Percentiles rank a stretch among this genome's conserved stretches.
Evolutionary conservation across 192 early-diverging fungal genomes (phyloP).

Genomic region (Coemansia sp.): DNA sequence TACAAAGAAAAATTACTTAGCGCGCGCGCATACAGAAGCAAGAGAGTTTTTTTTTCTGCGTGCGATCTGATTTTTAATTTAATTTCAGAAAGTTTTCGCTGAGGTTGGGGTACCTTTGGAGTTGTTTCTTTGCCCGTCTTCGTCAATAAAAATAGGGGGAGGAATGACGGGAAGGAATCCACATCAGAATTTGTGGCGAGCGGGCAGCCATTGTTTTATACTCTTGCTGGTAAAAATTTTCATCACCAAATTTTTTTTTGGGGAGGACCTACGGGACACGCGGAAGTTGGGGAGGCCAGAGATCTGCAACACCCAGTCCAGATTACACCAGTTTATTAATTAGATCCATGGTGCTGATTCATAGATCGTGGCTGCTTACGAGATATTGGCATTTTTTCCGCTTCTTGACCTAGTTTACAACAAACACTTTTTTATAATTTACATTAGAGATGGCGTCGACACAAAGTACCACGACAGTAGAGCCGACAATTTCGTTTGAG

Average conservation of each 20-base stretch:
- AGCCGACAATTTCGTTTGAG: neutral
- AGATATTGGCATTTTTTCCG: neutral
- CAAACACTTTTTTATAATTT: neutral
- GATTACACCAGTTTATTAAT: neutral
- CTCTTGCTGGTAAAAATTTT: slow-evolving; percentile 10
- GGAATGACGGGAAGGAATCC: slow-evolving; percentile 51
- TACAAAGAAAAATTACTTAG: slow-evolving; percentile 7
- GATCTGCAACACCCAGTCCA: neutral
- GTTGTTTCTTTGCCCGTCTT: slow-evolving; percentile 43
- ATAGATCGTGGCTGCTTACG: neutral
- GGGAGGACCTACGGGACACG: neutral
- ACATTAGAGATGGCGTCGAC: neutral
- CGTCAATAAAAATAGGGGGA: slow-evolving; percentile 11
- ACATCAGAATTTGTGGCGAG: neutral
- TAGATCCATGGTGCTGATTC: neutral
- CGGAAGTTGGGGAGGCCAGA: neutral
- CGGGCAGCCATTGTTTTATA: slow-evolving; percentile 32
- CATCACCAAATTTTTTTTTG: neutral
- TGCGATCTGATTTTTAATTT: neutral
- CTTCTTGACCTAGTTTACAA: neutral
- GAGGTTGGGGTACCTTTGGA: slow-evolving; percentile 6
- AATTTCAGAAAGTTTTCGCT: neutral
- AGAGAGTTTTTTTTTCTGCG: neutral
- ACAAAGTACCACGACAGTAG: slow-evolving; percentile 3
- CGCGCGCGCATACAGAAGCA: slow-evolving; percentile 1